Base-by-base conservation (phyloP, 768 basidiomycete genomes). In the Pholiota molesta region DNA sequence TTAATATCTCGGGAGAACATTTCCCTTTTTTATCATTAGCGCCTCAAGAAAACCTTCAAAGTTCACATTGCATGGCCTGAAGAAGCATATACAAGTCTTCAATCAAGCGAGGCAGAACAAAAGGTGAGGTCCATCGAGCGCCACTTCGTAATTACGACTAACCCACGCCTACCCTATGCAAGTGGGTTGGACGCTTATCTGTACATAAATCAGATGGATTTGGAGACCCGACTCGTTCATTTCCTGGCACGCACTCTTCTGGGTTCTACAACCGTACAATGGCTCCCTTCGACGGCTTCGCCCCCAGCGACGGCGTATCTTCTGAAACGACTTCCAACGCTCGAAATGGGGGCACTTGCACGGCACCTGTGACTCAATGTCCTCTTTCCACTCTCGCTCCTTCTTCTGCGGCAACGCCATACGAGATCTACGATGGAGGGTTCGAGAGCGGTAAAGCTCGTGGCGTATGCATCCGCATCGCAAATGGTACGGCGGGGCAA, bases 401-500 rank as follows among this genome's bases (percentile, higher is more conserved):
- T n/a, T 14, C 53, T 8, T 16, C 21, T 16, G 21, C 21, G 17
- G 35, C 35, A 29, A 33, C 53, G n/a, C 72, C 74, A 2, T 64
- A 66, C 51, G 74, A 57, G 1, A 70, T 76, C 11, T 84, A 84
- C 63, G 71, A 80, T 40, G 83, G 81, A 1, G 75, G 79, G 6
- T 76, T 76, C 61, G 59, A 64, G 14, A 65, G 68, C 5, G 69
- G 75, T 9, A 70, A 64, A 19, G 64, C 26, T 21, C 66, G 66
- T 21, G 69, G 75, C 1, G 71, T 82, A n/a, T 70, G 73, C 19
- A 63, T 85, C 55, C 79, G 82, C 33, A 80, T 84, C 33, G 78
- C 77, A 5, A 83, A 81, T 61, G 83, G 83, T 11, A 81, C 81
- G 21, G 81, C 76, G 54, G 84, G 84, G 0, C 83, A 85, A 64